Conservation (phyloP, 2,329 filamentous ascomycete genomes). For the Orbilia ellipsospora region DNA sequence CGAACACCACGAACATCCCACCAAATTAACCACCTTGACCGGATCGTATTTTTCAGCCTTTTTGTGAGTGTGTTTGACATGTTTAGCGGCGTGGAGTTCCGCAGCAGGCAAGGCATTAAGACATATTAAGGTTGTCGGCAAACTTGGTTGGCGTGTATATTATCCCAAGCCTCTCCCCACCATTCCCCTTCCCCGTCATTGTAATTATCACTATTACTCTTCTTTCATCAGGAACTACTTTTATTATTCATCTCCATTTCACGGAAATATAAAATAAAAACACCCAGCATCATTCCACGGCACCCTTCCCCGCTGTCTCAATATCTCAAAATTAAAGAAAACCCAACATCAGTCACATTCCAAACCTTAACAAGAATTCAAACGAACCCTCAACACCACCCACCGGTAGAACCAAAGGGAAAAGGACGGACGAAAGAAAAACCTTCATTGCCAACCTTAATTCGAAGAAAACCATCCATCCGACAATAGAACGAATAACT, state of each 20-base stretch:
- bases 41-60: too few relatives aligned
- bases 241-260: conserved; percentile 9
- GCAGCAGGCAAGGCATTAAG: conserved; percentile 16
- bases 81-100: conserved; percentile 40
- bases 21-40: too few relatives aligned
- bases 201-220: conserved; percentile 6
- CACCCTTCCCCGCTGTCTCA: conserved; percentile 44
- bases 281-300: neutral
- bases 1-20: too few relatives aligned
- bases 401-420: neutral
- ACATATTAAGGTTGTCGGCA: conserved; percentile 45
- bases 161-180: conserved; percentile 46
- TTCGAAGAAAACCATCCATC: conserved; percentile 5
- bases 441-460: conserved; percentile 8
- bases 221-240: conserved; percentile 8
- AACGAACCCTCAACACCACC: conserved; percentile 4
- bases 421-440: neutral
- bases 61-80: neutral
- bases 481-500: too few relatives aligned
- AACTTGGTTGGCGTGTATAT: conserved; percentile 32
- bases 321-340: conserved; percentile 33
- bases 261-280: too few relatives aligned
- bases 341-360: conserved; percentile 16
- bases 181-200: conserved; percentile 13
- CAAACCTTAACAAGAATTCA: conserved; percentile 25